These are phyloP conservation scores for Pseudonitzschia multistriata DNA, from an alignment of 108 stramenopile species.

Conservation along the genomic window DNA sequence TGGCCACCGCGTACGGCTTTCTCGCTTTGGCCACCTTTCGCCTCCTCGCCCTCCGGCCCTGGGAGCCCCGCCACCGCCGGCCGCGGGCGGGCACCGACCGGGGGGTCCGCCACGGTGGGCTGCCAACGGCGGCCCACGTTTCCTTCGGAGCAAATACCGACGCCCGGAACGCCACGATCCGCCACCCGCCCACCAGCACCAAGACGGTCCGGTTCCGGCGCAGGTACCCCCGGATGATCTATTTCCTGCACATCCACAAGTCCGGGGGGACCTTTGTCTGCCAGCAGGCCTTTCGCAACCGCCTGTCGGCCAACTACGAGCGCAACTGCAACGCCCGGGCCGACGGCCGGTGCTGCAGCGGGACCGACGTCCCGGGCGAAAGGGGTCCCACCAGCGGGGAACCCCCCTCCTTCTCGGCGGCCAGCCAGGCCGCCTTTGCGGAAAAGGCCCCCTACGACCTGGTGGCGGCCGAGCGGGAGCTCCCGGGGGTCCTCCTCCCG, in stretches of 20 bases:
- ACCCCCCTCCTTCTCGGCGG: background rate
- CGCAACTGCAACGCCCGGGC: slow-evolving; percentile 40
- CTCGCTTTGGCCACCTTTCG: too few species aligned
- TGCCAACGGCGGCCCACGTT: too few species aligned
- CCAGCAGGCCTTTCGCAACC: slow-evolving; percentile 9
- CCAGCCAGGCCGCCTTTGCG: background rate
- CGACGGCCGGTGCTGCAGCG: slow-evolving; percentile 34
- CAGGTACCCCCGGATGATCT: slow-evolving; percentile 19
- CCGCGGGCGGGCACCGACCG: too few species aligned
- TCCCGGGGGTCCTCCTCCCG: slow-evolving; percentile 27
- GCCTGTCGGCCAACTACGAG: slow-evolving; percentile 5
- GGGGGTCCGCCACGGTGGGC: too few species aligned
- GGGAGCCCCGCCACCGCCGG: too few species aligned
- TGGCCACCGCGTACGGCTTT: too few species aligned
- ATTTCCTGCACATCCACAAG: slow-evolving; percentile 44
- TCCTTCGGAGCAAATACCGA: too few species aligned
- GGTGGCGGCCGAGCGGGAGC: slow-evolving; percentile 37
- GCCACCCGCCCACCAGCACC: background rate
- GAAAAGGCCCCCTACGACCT: slow-evolving; percentile 24
- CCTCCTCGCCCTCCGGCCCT: too few species aligned
- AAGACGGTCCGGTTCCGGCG: background rate
- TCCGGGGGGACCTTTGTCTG: slow-evolving; percentile 31
- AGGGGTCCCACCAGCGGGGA: background rate
- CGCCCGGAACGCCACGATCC: too few species aligned
- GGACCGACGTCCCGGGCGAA: background rate